These are phyloP conservation scores for Aspergillus pseudoviridinutans DNA, from an alignment of 2,329 filamentous ascomycete genomes.

Conservation along the genomic window DNA sequence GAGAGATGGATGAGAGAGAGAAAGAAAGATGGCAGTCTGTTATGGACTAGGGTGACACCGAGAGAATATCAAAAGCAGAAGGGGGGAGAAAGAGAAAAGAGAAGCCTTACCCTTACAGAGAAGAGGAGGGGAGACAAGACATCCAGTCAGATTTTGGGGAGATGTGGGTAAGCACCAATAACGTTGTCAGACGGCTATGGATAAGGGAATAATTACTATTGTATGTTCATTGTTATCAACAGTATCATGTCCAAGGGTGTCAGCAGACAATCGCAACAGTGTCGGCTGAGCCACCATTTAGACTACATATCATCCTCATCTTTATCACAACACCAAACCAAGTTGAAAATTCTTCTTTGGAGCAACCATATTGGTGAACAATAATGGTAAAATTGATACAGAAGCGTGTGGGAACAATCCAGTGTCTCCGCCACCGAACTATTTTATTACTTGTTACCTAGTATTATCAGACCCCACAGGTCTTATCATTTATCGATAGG, in stretches of 20 bases:
- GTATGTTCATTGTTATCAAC: background rate
- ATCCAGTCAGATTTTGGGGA: background rate
- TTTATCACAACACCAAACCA: no score
- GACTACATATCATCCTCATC: background rate
- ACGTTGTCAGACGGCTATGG: background rate
- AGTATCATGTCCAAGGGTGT: background rate
- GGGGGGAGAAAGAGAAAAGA: background rate
- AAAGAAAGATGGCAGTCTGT: background rate
- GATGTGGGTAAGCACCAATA: background rate
- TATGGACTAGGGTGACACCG: background rate
- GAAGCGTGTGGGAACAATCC: background rate
- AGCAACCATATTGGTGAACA: background rate
- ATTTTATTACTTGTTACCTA: no score
- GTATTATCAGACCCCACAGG: background rate
- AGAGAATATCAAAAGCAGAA: background rate
- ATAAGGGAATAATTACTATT: background rate
- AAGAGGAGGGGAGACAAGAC: background rate
- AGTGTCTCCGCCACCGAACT: background rate
- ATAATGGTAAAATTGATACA: background rate
- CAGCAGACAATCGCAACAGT: background rate
- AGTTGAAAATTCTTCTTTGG: background rate
- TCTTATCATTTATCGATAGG: background rate
- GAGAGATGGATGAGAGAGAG: background rate
- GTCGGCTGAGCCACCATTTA: background rate
- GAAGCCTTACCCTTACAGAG: background rate